Evolutionary conservation across 306 rosid species (phyloP), one percentile per base, ranked within the genome.

Genomic region (Glycine latifolia): DNA sequence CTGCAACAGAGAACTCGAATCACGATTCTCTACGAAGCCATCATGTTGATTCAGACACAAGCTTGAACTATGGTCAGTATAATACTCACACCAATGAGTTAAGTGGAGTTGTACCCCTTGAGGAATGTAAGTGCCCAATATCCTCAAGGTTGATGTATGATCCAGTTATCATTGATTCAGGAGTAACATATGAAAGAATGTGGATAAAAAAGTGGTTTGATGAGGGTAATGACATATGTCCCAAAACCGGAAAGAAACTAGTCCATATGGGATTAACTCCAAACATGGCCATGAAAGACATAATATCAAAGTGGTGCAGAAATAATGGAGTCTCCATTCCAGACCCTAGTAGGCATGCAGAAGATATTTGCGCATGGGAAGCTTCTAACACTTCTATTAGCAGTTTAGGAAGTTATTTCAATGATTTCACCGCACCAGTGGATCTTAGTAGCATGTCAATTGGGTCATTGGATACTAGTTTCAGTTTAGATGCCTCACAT

Each of bases 181-280:
- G 97, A 67, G 86, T 67, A 69, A 91, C 98, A 70, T 93, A 88
- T 66, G 99, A 93, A 86, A 93, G 91, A 82, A 86, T 78, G 87
- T 93, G 93, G 96, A 93, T 93, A 84, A 90, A 84, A 74, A 96
- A 92, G 82, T 96, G 98, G 99, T 91, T 96, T 81, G 87, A 83
- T 53, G 97, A 91, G 86, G 94, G 97, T 50, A 80, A 91, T 70
- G 87, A 86, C 79, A 81, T 54, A 17, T 96, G 99, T 71, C 99
- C 98, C 12, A 85, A 85, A 86, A 96, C 91, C 59, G 50, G 78
- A 72, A 67, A 68, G 81, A 87, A 87, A 83, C 75, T 96, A 26
- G 16, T 81, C 46, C 69, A 88, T 73, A 63, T 73, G 79, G 76
- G 81, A 44, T 60, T 89, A 89, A 96, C 91, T 58, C 91, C 97